These are phyloP conservation scores for Termitomyces sp. DNA, from an alignment of 768 basidiomycete species.

Conservation along the genomic window DNA sequence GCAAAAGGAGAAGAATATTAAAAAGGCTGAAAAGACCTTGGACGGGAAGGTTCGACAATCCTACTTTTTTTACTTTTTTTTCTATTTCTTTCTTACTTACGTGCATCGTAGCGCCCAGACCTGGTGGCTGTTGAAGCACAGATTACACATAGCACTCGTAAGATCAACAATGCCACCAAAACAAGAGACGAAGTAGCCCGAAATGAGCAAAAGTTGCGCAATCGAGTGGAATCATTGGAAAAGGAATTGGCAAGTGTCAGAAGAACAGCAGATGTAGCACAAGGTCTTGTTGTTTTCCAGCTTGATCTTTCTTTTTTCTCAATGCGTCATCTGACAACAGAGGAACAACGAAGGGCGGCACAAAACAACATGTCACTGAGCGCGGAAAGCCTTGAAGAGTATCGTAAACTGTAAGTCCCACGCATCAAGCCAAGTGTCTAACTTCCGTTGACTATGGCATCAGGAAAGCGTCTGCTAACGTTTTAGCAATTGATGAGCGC, in stretches of 20 bases:
- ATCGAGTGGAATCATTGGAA: slow-evolving; percentile 49
- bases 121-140: slow-evolving; percentile 81
- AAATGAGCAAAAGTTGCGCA: slow-evolving; percentile 38
- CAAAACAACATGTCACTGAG: slow-evolving; percentile 73
- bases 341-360: slow-evolving; percentile 68
- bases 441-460: neutral
- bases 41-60: slow-evolving; percentile 63
- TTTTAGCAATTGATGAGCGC: slow-evolving; percentile 81
- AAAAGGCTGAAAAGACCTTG: slow-evolving; percentile 84
- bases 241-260: slow-evolving; percentile 64
- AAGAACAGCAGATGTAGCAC: slow-evolving; percentile 68
- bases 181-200: slow-evolving; percentile 58
- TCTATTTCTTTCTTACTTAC: neutral
- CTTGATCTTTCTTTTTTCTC: neutral
- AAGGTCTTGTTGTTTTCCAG: slow-evolving; percentile 45
- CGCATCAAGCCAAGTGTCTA: neutral
- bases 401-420: slow-evolving; percentile 63
- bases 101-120: slow-evolving; percentile 64
- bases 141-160: slow-evolving; percentile 79
- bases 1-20: slow-evolving; percentile 83
- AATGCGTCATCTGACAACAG: slow-evolving; percentile 27
- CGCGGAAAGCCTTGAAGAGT: slow-evolving; percentile 83
- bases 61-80: neutral
- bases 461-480: slow-evolving; percentile 76
- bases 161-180: slow-evolving; percentile 63